Evolutionary conservation across 768 basidiomycete genomes (phyloP).

Genomic region (Trametes punicea): DNA sequence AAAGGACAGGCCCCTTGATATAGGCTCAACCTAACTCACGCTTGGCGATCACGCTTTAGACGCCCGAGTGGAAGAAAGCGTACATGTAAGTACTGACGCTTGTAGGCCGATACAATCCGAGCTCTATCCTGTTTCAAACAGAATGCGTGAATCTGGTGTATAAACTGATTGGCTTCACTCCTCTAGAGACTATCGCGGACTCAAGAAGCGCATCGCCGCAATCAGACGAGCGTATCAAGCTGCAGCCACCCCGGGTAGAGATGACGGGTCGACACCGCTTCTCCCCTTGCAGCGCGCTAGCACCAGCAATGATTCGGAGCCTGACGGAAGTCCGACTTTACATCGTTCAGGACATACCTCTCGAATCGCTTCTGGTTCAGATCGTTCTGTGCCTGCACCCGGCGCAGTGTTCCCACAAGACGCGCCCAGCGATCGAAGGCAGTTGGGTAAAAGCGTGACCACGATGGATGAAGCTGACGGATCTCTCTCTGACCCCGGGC

Average conservation of each 20-base stretch:
- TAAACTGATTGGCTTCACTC: background rate
- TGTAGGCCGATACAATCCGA: too few relatives aligned
- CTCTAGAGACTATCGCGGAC: constrained; percentile 63
- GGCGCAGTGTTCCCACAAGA: background rate
- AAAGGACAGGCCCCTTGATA: background rate
- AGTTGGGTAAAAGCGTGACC: background rate
- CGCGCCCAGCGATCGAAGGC: background rate
- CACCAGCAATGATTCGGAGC: background rate
- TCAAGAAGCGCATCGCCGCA: constrained; percentile 63
- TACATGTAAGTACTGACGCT: constrained; percentile 45
- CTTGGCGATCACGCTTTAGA: background rate
- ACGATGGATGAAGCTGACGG: background rate
- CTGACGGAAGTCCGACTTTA: background rate
- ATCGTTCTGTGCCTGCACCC: too few relatives aligned
- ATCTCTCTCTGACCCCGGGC: background rate
- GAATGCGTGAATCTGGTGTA: background rate
- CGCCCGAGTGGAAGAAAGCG: constrained; percentile 19
- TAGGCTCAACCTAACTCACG: background rate
- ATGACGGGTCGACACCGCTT: background rate
- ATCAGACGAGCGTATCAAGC: constrained; percentile 37
- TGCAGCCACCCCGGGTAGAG: background rate
- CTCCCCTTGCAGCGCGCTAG: constrained; percentile 8
- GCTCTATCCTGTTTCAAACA: too few relatives aligned
- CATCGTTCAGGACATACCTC: background rate
- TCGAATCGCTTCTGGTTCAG: background rate